Evolutionary conservation across 179 eudicot species (phyloP).

Genomic region (Carnegiea gigantea): DNA sequence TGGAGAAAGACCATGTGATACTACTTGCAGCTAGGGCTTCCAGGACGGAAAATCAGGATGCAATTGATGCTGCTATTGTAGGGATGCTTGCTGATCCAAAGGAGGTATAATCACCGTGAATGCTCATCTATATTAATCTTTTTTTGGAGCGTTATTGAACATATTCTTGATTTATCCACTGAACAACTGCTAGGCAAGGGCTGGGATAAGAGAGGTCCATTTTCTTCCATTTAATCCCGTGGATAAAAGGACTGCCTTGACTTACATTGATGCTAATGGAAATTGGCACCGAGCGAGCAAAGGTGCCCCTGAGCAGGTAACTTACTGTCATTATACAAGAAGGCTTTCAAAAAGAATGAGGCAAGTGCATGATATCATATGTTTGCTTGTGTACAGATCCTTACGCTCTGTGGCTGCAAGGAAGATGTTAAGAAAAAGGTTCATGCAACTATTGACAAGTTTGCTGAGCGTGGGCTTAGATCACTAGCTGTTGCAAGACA

Average conservation of each 20-base stretch:
- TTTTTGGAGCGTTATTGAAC: not conserved
- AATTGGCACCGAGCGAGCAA: conserved; percentile 71
- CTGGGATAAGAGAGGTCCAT: conserved; percentile 68
- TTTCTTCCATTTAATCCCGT: conserved; percentile 73
- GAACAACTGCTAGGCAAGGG: conserved; percentile 53
- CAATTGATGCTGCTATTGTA: conserved; percentile 88
- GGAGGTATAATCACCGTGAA: conserved; percentile 49
- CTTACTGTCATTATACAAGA: not conserved
- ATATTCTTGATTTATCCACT: not conserved
- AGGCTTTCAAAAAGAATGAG: not conserved
- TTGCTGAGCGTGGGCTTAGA: conserved; percentile 72
- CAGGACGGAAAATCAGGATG: conserved; percentile 90
- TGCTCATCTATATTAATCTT: not conserved
- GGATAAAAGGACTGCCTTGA: conserved; percentile 79
- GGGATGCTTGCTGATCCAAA: conserved; percentile 88
- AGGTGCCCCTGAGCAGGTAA: conserved; percentile 86
- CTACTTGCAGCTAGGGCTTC: conserved; percentile 90
- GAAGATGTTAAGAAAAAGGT: conserved; percentile 57
- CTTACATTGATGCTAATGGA: conserved; percentile 59
- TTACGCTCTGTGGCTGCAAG: conserved; percentile 51
- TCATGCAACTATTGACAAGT: conserved; percentile 53
- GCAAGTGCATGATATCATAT: conserved; percentile 10
- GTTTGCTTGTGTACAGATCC: conserved; percentile 35
- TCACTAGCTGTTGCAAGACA: conserved; percentile 74
- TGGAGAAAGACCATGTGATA: conserved; percentile 68